Base-by-base conservation (phyloP, 2,329 filamentous ascomycete genomes). In the Pseudogymnoascus verrucosus region DNA sequence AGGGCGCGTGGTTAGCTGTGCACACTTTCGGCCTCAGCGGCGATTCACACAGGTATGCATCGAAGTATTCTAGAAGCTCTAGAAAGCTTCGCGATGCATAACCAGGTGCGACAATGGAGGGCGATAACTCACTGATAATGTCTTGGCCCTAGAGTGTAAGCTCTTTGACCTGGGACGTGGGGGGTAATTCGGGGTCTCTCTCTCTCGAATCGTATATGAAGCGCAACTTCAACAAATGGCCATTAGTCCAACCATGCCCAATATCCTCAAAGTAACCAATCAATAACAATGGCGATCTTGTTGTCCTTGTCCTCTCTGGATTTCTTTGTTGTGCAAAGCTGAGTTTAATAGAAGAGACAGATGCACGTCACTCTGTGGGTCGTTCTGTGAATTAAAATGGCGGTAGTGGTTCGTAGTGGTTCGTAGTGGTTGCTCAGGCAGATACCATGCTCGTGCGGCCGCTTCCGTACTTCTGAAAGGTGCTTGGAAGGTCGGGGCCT, bases 391-490 rank as follows among this genome's bases (percentile, higher is more conserved):
- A 57, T 57, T 57, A 57, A 57, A 57, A 57, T 57, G 47, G 47
- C 26, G n/a, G 51, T 57, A 57, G 51, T 57, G 47, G 47, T 57
- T 57, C 28, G 28, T 31, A 31, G 28, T 31, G 28, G 28, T 31
- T 28, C n/a, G 47, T 57, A 57, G 47, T 57, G 51, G 51, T 57
- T 57, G 51, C 51, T 57, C 51, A 57, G 51, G 51, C 28, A 34
- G 51, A 57, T 57, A 57, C 51, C 51, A 57, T 57, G 51, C 51
- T 57, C 51, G 51, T 57, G 51, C 51, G 51, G 51, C 51, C 51
- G 51, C 51, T 57, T 57, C 51, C 51, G 51, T 57, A 57, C 51
- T 57, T 57, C 51, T 57, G 51, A 57, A 57, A 57, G 51, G 8
- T 57, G 51, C 51, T 57, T 57, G 28, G 51, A 57, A 57, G 51